These are phyloP conservation scores for Phytophthora sp. DNA, from an alignment of 352 stramenopile species.

Conservation along the genomic window DNA sequence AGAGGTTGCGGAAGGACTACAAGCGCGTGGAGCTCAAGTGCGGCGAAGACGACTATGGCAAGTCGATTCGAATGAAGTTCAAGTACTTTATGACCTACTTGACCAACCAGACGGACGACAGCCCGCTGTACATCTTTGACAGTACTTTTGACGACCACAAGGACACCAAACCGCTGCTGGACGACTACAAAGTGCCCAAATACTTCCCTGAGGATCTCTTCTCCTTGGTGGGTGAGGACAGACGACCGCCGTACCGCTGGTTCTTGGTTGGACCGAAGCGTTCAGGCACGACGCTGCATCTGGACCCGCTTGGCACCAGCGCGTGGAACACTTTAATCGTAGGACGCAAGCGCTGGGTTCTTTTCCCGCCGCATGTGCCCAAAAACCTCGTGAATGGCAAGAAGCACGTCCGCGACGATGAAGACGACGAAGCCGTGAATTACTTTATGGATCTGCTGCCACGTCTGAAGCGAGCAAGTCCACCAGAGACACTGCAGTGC, in stretches of 20 bases:
- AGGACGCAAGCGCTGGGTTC: conserved; percentile 96
- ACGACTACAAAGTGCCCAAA: conserved; percentile 78
- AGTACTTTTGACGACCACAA: conserved; percentile 91
- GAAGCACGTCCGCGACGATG: conserved; percentile 83
- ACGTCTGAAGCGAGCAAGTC: conserved; percentile 81
- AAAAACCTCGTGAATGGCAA: conserved; percentile 83
- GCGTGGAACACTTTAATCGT: conserved; percentile 97
- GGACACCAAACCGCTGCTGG: conserved; percentile 75
- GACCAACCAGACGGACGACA: conserved; percentile 83
- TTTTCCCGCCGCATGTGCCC: conserved; percentile 92
- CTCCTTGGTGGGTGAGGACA: conserved; percentile 78
- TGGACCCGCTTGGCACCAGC: conserved; percentile 96
- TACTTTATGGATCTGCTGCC: conserved; percentile 93
- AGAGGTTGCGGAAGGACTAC: conserved; percentile 80
- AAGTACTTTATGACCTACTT: conserved; percentile 85
- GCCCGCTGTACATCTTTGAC: conserved; percentile 98
- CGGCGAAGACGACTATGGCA: conserved; percentile 81
- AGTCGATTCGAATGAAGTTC: conserved; percentile 81
- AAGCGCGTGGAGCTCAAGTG: conserved; percentile 81
- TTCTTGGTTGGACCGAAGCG: conserved; percentile 94
- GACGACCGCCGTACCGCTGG: conserved; percentile 95
- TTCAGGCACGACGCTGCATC: conserved; percentile 94
- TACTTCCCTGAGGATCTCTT: conserved; percentile 90
- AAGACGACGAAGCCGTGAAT: conserved; percentile 93
- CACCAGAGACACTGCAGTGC: conserved; percentile 64